Percentiles rank a stretch among this genome's conserved stretches.
phyloP scores from a whole-genome alignment of 371 early-diverging fungal genomes.

The Blyttiomyces sp. region DNA sequence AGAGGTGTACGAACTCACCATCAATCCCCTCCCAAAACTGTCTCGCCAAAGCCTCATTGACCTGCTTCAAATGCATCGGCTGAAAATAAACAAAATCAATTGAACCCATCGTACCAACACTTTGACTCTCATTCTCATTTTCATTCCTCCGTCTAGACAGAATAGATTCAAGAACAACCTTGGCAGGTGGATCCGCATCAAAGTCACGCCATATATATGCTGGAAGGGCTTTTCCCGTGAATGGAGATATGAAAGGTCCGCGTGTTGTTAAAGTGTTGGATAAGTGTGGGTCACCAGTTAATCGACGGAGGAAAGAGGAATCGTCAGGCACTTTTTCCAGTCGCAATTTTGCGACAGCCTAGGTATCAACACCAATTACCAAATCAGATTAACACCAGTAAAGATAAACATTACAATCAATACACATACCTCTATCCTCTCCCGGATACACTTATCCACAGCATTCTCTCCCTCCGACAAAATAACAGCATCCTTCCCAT shows the following conservation, averaged over 20 bases:
- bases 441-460: neutral
- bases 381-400: neutral
- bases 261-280: slow-evolving; percentile 53
- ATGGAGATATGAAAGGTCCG: slow-evolving; percentile 56
- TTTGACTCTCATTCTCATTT: neutral
- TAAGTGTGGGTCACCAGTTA: slow-evolving; percentile 62
- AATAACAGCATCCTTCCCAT: too few relatives aligned
- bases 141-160: slow-evolving; percentile 18
- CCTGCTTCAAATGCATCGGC: slow-evolving; percentile 66
- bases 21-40: slow-evolving; percentile 95
- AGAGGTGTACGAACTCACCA: slow-evolving; percentile 42
- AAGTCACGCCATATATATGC: slow-evolving; percentile 74
- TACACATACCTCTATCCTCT: slow-evolving; percentile 13
- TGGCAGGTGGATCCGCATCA: slow-evolving; percentile 45
- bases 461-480: neutral
- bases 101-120: slow-evolving; percentile 23
- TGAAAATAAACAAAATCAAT: slow-evolving; percentile 85
- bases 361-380: neutral
- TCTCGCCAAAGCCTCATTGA: slow-evolving; percentile 69
- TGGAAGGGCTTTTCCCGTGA: slow-evolving; percentile 60
- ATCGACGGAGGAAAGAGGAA: slow-evolving; percentile 68
- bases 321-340: slow-evolving; percentile 40
- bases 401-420: neutral
- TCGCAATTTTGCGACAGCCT: neutral
- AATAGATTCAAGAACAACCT: slow-evolving; percentile 51